Evolutionary conservation across 805 yeast genomes (phyloP).

Genomic region (Saccharomycopsis microspora): DNA sequence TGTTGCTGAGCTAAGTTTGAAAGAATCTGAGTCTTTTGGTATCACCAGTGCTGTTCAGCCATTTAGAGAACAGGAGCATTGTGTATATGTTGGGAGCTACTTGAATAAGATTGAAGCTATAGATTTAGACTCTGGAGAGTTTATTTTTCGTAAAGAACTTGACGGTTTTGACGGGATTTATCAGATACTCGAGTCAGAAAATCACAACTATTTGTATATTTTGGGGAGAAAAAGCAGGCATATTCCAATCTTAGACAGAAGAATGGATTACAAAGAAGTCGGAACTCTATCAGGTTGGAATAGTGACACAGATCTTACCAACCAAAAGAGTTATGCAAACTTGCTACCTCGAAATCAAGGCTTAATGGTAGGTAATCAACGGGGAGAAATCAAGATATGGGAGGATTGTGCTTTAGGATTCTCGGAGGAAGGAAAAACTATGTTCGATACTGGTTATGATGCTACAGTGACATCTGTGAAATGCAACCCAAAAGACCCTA

Average conservation of each 20-base stretch:
- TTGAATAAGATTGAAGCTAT: constrained; percentile 20
- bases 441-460: neutral
- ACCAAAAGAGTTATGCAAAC: constrained; percentile 21
- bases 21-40: constrained; percentile 10
- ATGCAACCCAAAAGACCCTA: neutral
- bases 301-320: neutral
- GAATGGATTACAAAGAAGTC: constrained; percentile 21
- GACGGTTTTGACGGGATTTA: constrained; percentile 20
- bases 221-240: constrained; percentile 22
- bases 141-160: neutral
- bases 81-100: constrained; percentile 24
- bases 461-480: neutral
- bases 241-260: constrained; percentile 25
- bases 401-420: constrained; percentile 6
- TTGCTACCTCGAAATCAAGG: constrained; percentile 19
- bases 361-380: constrained; percentile 20
- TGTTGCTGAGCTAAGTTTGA: constrained; percentile 1
- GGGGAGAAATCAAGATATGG: constrained; percentile 16
- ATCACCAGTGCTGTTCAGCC: constrained; percentile 18
- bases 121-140: constrained; percentile 18
- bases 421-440: neutral
- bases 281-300: constrained; percentile 7
- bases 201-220: constrained; percentile 26
- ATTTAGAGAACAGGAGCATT: constrained; percentile 15
- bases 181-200: constrained; percentile 26